Evolutionary conservation across 257 asterid species (phyloP), one percentile per base, ranked within the genome.

Genomic region (Jaltomata sinuosa): DNA sequence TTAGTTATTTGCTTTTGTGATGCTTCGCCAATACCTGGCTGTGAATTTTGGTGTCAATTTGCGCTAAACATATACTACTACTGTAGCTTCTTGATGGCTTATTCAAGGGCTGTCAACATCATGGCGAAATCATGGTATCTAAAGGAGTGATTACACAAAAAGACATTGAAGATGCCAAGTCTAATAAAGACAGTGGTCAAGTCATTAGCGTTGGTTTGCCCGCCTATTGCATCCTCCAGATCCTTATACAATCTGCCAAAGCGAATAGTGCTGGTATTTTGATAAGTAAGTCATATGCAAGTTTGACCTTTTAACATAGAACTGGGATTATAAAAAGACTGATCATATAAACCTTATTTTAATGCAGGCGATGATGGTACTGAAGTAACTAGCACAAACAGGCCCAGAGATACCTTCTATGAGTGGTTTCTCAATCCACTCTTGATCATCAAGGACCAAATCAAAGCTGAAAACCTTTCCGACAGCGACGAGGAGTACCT

Each of bases 381-480:
- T 32, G 99, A 96, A 88, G 89, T 96, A 89, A 93, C 98, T 5
- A 65, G 92, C 80, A 85, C 97, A 12, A 94, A 94, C 79, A 92
- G 98, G 90, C 97, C 98, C 9, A 93, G 94, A 65, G 99, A 96
- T 55, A 84, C 89, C 11, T 85, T 93, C 89, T 93, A 91, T 74
- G 98, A 94, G 72, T 96, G 98, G 99, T 96, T 96, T 87, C 91
- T 94, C 31, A 94, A 93, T 89, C 98, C 99, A 9, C 91, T 96
- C 19, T 54, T 96, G 89, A 89, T 96, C 88, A 94, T 96, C 29
- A 96, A 95, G 89, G 99, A 93, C 40, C 98, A 96, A 86, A 90
- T 96, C 52, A 93, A 88, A 89, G 99, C 97, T 14, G 92, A 85
- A 61, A 92, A 92, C 59, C 95, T 97, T 81, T 91, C 98, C 14